Conservation (phyloP, 805 yeast species). For the Metschnikowia hibisci region DNA sequence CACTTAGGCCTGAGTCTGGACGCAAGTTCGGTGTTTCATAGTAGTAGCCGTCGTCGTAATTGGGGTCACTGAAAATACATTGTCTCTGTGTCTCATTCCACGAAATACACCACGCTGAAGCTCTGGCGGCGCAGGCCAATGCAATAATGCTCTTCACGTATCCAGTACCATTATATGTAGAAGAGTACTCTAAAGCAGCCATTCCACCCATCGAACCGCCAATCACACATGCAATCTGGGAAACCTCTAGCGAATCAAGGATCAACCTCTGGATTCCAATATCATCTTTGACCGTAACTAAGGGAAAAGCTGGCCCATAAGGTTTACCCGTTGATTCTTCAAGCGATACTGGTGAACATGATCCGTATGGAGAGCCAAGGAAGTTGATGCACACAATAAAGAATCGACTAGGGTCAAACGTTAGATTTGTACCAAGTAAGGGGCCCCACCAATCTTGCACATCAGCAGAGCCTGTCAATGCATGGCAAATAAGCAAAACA, state of each 20-base stretch:
- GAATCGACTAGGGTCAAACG: conserved; percentile 87
- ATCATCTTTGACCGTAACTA: conserved; percentile 92
- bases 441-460: conserved; percentile 99
- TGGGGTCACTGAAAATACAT: conserved; percentile 91
- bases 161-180: conserved; percentile 53
- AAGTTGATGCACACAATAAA: conserved; percentile 86
- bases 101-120: conserved; percentile 97
- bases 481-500: conserved; percentile 90
- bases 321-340: conserved; percentile 70
- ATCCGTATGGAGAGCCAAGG: conserved; percentile 95
- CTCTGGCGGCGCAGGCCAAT: conserved; percentile 89
- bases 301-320: conserved; percentile 94
- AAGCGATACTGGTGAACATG: conserved; percentile 85
- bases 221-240: conserved; percentile 73
- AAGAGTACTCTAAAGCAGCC: conserved; percentile 84
- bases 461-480: conserved; percentile 92
- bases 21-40: conserved; percentile 58
- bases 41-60: conserved; percentile 81
- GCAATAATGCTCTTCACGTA: conserved; percentile 75
- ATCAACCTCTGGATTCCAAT: conserved; percentile 73
- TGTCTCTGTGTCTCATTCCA: conserved; percentile 99
- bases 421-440: conserved; percentile 73
- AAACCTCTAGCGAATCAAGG: conserved; percentile 76
- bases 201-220: conserved; percentile 99
- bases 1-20: conserved; percentile 83